A percentile compares a stretch with the other conserved stretches of the same genome.
These are phyloP conservation scores for Galerina marginata DNA, from an alignment of 768 basidiomycete species.

Conservation along the genomic window DNA sequence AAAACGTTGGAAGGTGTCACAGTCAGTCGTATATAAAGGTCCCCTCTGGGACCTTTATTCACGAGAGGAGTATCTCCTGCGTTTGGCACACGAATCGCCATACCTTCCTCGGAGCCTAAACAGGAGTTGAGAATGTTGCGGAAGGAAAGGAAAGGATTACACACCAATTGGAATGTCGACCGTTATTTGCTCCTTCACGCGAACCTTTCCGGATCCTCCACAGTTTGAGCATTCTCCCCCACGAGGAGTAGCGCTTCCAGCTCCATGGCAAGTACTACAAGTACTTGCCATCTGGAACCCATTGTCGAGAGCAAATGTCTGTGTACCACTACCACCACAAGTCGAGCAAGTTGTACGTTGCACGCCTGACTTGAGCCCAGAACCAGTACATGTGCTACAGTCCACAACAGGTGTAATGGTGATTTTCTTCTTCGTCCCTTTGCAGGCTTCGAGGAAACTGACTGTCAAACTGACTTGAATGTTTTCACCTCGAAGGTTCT, in stretches of 20 bases:
- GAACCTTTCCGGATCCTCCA: conserved; percentile 87
- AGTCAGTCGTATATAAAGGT: conserved; percentile 85
- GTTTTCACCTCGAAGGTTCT: conserved; percentile 72
- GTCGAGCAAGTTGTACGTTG: conserved; percentile 78
- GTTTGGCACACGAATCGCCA: conserved; percentile 82
- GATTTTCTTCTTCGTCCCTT: conserved; percentile 79
- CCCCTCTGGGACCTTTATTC: conserved; percentile 80
- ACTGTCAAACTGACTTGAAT: conserved; percentile 79
- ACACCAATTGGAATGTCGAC: conserved; percentile 87
- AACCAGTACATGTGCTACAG: conserved; percentile 84
- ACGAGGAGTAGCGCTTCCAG: conserved; percentile 80
- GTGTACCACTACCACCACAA: conserved; percentile 87
- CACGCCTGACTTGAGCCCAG: conserved; percentile 85
- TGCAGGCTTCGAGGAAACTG: conserved; percentile 94
- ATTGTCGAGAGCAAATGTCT: conserved; percentile 87
- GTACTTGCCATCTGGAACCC: conserved; percentile 98
- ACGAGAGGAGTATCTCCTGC: conserved; percentile 85
- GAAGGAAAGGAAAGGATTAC: conserved; percentile 33
- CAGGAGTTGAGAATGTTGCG: background rate
- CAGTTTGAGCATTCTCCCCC: conserved; percentile 81
- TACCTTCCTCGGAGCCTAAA: conserved; percentile 92
- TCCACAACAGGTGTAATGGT: conserved; percentile 81
- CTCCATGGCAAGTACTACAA: conserved; percentile 82
- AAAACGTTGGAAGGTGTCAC: conserved; percentile 87
- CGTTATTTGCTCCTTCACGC: conserved; percentile 74